Evolutionary conservation across 2,329 filamentous ascomycete species (phyloP), one percentile per base, ranked within the genome.

Genomic region (Clonostachys rosea): DNA sequence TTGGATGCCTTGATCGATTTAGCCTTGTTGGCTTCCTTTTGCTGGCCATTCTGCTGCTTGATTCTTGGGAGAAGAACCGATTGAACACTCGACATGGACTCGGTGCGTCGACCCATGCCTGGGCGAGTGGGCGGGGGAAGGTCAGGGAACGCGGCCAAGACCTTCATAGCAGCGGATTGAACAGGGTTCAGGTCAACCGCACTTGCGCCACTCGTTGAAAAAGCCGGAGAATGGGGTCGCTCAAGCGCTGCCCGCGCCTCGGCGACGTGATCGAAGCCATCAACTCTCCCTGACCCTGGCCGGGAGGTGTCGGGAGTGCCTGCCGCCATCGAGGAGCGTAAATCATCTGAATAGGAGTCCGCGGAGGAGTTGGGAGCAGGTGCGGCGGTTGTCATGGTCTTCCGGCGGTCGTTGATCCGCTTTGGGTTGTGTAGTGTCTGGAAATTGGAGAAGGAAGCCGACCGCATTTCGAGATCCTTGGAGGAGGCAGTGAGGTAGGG

Each of bases 251-350:
- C 40, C 17, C 36, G 36, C 36, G 14, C 17, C 14, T 18, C 36
- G 36, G 14, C 36, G 43, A n/a, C 17, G 14, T 17, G 34, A 14
- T 12, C 43, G 34, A 24, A 17, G 43, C 14, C 55, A 16, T 63
- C 49, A 1, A 59, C 61, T 51, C 61, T 65, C 45, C 68, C 67
- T 1, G 69, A 73, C 43, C 70, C 63, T 1, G 69, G 66, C 12
- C 68, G 62, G 1, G 69, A 70, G 0, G 64, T 67, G 46, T 68
- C 60, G 1, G 69, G 69, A 5, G 69, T 72, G 46, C 66, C 67
- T 16, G 62, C 56, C 8, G 54, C 54, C 2, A 66, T 66, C 0
- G 60, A 47, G 6, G 67, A 65, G 16, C 62, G 65, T 12, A 66
- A 58, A 5, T 64, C 66, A 5, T 71, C 69, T 1, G 63, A 68